Percentiles rank a stretch among this genome's conserved stretches.
phyloP scores from a whole-genome alignment of 164 flowering plant genomes.

The Aristolochia contorta region DNA sequence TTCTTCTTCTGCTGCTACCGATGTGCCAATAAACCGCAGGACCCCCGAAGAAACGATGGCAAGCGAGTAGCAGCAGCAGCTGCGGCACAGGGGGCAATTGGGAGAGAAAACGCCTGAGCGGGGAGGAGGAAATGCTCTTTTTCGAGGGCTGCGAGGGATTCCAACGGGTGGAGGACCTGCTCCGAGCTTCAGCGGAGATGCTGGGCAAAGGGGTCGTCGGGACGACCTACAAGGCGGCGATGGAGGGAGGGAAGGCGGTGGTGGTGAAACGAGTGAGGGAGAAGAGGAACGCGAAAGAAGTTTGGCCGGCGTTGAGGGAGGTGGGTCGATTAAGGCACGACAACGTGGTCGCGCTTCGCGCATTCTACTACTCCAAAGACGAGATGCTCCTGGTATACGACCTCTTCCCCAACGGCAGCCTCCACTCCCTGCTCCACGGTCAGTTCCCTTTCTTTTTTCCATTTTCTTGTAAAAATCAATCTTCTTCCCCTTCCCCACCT shows the following conservation, averaged over 20 bases:
- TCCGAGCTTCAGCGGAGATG: constrained; percentile 49
- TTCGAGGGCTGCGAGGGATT: constrained; percentile 31
- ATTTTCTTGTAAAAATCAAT: not conserved
- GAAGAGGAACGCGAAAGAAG: constrained; percentile 27
- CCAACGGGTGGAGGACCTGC: constrained; percentile 27
- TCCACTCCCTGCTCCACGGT: constrained; percentile 49
- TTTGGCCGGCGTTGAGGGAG: constrained; percentile 26
- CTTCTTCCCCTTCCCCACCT: not conserved
- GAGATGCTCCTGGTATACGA: constrained; percentile 49
- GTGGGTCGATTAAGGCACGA: constrained; percentile 35
- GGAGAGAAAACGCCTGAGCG: constrained; percentile 5
- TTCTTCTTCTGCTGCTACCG: constrained; percentile 13
- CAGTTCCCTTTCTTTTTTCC: not conserved
- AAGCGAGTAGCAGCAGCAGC: constrained; percentile 3
- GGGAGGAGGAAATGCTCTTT: constrained; percentile 20
- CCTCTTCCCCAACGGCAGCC: constrained; percentile 39
- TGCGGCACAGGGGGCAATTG: constrained; percentile 1
- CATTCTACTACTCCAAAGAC: constrained; percentile 33
- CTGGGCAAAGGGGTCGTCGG: constrained; percentile 52
- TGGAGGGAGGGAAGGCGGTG: constrained; percentile 27
- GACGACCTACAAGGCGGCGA: constrained; percentile 38
- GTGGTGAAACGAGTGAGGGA: constrained; percentile 43
- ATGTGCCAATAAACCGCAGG: not conserved
- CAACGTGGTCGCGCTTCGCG: constrained; percentile 40
- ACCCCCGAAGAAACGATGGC: not conserved